phyloP scores from a whole-genome alignment of 192 early-diverging fungal species.

The Obelidium mucronatum region DNA sequence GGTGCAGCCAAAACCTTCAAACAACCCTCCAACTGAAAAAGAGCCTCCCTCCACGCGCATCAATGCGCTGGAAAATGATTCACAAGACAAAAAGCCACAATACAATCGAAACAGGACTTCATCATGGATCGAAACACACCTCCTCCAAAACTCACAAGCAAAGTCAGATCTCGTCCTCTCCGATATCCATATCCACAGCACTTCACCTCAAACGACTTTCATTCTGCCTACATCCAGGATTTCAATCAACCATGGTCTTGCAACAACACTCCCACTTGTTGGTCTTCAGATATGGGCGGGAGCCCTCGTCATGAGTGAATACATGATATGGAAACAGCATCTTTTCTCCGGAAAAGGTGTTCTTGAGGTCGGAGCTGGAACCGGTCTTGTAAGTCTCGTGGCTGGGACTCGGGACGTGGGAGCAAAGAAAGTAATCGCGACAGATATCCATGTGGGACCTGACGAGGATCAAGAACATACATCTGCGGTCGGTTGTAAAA shows the following conservation, averaged over 20 bases:
- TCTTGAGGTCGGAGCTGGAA: constrained; percentile 42
- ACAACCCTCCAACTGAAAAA: no score
- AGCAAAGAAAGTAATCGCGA: constrained; percentile 34
- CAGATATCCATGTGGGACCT: constrained; percentile 38
- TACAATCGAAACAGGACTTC: no score
- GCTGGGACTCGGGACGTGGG: neutral
- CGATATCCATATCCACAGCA: neutral
- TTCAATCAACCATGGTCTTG: no score
- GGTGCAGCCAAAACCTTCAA: no score
- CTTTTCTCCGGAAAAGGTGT: neutral
- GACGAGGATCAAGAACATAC: no score
- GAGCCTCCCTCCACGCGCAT: no score
- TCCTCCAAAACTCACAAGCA: neutral
- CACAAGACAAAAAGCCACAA: no score
- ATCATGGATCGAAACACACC: neutral
- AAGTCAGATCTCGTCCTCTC: constrained; percentile 4
- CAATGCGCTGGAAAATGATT: no score
- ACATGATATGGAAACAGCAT: constrained; percentile 9
- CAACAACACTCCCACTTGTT: constrained; percentile 11
- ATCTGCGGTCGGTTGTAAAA: no score
- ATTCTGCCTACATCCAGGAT: neutral
- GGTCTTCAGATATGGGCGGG: constrained; percentile 47
- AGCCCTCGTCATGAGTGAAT: constrained; percentile 41
- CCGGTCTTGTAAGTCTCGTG: constrained; percentile 32
- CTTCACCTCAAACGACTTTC: neutral